Percentiles rank a stretch among this genome's conserved stretches.
phyloP scores from a whole-genome alignment of 2,329 filamentous ascomycete species.

The Coniochaeta pulveracea region DNA sequence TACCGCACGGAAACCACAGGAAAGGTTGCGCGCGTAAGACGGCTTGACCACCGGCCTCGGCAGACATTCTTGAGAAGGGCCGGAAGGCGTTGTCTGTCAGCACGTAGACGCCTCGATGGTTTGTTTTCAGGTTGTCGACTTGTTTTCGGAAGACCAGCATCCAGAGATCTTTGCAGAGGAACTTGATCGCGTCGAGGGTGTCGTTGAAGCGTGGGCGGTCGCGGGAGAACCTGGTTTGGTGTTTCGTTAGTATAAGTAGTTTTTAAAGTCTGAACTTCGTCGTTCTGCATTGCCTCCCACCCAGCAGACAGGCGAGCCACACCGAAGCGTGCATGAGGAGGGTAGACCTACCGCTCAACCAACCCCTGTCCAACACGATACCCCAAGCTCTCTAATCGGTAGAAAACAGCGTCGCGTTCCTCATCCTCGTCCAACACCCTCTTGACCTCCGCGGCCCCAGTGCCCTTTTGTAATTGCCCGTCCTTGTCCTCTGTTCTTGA shows the following conservation, averaged over 20 bases:
- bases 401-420: conserved; percentile 74
- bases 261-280: no score
- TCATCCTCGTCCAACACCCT: conserved; percentile 58
- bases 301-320: no score
- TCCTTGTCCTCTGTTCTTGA: no score
- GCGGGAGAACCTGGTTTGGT: conserved; percentile 55
- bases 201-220: conserved; percentile 83
- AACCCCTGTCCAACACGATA: conserved; percentile 89
- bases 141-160: conserved; percentile 90
- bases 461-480: conserved; percentile 1
- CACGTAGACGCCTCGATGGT: conserved; percentile 95
- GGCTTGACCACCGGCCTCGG: conserved; percentile 63
- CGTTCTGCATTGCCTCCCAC: no score
- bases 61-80: conserved; percentile 81
- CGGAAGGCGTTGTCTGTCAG: conserved; percentile 88
- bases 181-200: conserved; percentile 93
- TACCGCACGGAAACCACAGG: conserved; percentile 87
- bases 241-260: no score
- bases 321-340: neutral
- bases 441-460: neutral
- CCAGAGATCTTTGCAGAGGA: conserved; percentile 98
- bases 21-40: conserved; percentile 75
- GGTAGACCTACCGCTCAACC: conserved; percentile 61
- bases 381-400: conserved; percentile 70
- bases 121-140: conserved; percentile 97